These are phyloP conservation scores for Amauroascus verrucosus DNA, from an alignment of 2,329 filamentous ascomycete species.

Conservation along the genomic window DNA sequence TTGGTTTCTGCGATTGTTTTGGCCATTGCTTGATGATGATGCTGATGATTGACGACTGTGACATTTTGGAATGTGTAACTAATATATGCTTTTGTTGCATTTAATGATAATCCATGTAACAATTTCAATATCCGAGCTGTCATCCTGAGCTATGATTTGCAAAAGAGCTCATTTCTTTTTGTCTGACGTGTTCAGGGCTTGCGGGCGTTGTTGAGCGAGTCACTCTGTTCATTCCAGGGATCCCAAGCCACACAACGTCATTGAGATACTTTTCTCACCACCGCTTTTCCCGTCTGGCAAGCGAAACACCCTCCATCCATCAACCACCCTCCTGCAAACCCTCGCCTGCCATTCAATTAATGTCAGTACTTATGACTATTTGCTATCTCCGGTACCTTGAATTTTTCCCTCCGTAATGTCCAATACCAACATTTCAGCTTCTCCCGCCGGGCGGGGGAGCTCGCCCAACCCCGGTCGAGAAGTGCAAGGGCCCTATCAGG, in stretches of 20 bases:
- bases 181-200: constrained; percentile 3
- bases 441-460: background rate
- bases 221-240: background rate
- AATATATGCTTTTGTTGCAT: background rate
- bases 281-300: background rate
- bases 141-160: background rate
- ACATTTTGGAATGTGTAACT: constrained; percentile 1
- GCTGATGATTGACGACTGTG: constrained; percentile 2
- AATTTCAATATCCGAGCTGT: background rate
- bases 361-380: constrained; percentile 7
- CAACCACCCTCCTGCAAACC: background rate
- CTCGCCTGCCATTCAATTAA: background rate
- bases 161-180: background rate
- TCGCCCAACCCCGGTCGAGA: constrained; percentile 1
- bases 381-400: background rate
- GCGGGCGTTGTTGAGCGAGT: background rate
- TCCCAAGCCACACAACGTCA: constrained; percentile 8
- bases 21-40: background rate
- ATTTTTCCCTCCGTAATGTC: constrained; percentile 11
- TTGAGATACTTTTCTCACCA: background rate
- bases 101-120: background rate
- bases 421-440: background rate
- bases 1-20: background rate
- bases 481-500: background rate
- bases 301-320: background rate